phyloP scores from a whole-genome alignment of 129 eudicot species.

The Flaveria sonorensis region DNA sequence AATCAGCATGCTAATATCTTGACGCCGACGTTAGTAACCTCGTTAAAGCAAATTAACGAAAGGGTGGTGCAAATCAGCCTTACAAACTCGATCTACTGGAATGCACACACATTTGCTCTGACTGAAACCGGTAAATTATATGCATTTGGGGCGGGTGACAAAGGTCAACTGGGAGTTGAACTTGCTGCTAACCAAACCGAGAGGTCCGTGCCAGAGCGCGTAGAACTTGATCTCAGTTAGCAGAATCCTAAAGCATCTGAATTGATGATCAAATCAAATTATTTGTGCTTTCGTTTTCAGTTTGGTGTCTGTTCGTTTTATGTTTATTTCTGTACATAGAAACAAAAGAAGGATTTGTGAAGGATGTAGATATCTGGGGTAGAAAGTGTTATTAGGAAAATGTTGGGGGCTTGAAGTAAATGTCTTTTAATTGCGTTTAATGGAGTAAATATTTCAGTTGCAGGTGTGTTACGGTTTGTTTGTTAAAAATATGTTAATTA shows the following conservation, averaged over 20 bases:
- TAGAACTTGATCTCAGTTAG: constrained; percentile 75
- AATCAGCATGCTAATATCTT: constrained; percentile 67
- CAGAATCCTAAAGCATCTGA: constrained; percentile 16
- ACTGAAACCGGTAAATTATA: constrained; percentile 73
- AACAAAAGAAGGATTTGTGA: constrained; percentile 38
- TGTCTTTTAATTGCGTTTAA: constrained; percentile 30
- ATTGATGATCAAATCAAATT: constrained; percentile 6
- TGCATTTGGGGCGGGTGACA: constrained; percentile 93
- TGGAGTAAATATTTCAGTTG: constrained; percentile 35
- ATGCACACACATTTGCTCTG: constrained; percentile 87
- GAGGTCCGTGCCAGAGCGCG: constrained; percentile 65
- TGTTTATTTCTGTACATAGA: constrained; percentile 43
- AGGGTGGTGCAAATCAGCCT: constrained; percentile 85
- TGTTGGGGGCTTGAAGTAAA: constrained; percentile 29
- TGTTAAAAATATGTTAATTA: constrained; percentile 9
- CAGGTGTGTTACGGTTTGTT: constrained; percentile 34
- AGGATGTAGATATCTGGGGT: constrained; percentile 26
- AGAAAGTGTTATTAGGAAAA: constrained; percentile 28
- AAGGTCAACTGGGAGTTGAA: constrained; percentile 82
- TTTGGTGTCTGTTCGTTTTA: constrained; percentile 32
- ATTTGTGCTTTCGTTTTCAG: constrained; percentile 32
- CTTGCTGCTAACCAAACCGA: constrained; percentile 64
- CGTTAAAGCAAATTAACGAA: constrained; percentile 64
- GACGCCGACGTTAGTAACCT: constrained; percentile 67
- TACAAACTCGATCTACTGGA: constrained; percentile 83